Percentiles rank a stretch among this genome's conserved stretches.
These are phyloP conservation scores for Echeveria elegans DNA, from an alignment of 164 flowering plant genomes.

Conservation along the genomic window DNA sequence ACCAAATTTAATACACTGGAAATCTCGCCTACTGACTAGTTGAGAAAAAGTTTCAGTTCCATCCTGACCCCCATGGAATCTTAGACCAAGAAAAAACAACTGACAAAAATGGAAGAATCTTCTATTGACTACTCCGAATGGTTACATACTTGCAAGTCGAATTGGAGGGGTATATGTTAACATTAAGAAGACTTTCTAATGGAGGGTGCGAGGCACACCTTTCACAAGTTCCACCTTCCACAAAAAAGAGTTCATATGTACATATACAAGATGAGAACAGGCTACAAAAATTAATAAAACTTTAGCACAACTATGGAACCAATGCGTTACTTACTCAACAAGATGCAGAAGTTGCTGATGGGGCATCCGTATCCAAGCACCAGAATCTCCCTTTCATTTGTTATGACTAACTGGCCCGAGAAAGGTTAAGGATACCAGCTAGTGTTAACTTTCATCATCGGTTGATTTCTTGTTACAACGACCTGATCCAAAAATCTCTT, in stretches of 20 bases:
- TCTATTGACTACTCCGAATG: neutral
- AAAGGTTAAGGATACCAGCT: neutral
- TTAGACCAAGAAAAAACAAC: neutral
- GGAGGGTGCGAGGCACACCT: too few species aligned
- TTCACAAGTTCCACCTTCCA: too few species aligned
- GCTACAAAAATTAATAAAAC: neutral
- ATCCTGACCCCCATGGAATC: too few species aligned
- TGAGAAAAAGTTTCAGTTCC: neutral
- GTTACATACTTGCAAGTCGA: neutral
- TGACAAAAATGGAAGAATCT: neutral
- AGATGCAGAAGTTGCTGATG: neutral
- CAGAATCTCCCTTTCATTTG: neutral
- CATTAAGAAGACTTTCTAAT: neutral
- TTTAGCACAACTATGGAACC: too few species aligned
- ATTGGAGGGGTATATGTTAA: neutral
- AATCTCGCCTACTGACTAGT: neutral
- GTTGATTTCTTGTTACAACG: conserved; percentile 13
- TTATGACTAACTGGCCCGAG: neutral
- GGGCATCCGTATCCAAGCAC: neutral
- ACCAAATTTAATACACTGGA: neutral
- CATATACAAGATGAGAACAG: neutral
- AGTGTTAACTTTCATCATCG: conserved; percentile 8
- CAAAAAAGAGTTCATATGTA: neutral
- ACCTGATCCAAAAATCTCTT: conserved; percentile 24
- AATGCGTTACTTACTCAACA: too few species aligned